A percentile compares a stretch with the other conserved stretches of the same genome.
These are phyloP conservation scores for Helotiales sp. DNA, from an alignment of 2,329 filamentous ascomycete species.

Conservation along the genomic window DNA sequence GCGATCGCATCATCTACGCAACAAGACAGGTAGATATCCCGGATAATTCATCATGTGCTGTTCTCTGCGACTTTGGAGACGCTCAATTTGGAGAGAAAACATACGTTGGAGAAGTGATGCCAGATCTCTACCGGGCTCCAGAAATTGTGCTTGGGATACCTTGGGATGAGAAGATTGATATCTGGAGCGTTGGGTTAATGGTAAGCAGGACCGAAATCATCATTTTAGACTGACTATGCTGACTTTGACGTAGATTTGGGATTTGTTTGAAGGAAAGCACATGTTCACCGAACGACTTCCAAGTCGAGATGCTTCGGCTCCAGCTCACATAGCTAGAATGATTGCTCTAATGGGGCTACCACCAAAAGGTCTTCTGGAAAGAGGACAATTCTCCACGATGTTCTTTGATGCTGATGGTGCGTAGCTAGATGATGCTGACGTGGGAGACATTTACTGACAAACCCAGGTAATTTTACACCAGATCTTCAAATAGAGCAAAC, in stretches of 20 bases:
- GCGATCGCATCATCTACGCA: slow-evolving; percentile 24
- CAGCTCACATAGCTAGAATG: slow-evolving; percentile 43
- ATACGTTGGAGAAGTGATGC: slow-evolving; percentile 24
- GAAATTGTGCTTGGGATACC: slow-evolving; percentile 24
- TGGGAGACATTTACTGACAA: not conserved
- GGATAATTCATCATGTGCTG: slow-evolving; percentile 6
- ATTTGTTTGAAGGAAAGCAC: slow-evolving; percentile 13
- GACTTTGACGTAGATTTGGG: slow-evolving; percentile 9
- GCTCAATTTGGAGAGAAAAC: slow-evolving; percentile 16
- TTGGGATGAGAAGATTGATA: slow-evolving; percentile 29
- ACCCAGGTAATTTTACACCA: slow-evolving; percentile 9
- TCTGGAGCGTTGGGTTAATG: slow-evolving; percentile 31
- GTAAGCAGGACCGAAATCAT: too few species aligned
- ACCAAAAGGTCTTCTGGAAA: slow-evolving; percentile 33
- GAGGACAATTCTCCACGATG: not conserved
- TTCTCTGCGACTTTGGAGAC: slow-evolving; percentile 35
- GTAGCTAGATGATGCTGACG: not conserved
- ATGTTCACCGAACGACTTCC: slow-evolving; percentile 10
- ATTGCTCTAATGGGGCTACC: slow-evolving; percentile 42
- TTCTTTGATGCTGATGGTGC: slow-evolving; percentile 15
- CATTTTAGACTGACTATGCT: not conserved
- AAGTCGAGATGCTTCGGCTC: slow-evolving; percentile 31
- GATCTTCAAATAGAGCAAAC: slow-evolving; percentile 9
- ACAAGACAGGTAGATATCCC: not conserved
- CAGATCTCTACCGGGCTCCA: slow-evolving; percentile 28